A percentile compares a stretch with the other conserved stretches of the same genome.
These are phyloP conservation scores for Hanseniaspora valbyensis DNA, from an alignment of 805 yeast genomes.

Conservation along the genomic window DNA sequence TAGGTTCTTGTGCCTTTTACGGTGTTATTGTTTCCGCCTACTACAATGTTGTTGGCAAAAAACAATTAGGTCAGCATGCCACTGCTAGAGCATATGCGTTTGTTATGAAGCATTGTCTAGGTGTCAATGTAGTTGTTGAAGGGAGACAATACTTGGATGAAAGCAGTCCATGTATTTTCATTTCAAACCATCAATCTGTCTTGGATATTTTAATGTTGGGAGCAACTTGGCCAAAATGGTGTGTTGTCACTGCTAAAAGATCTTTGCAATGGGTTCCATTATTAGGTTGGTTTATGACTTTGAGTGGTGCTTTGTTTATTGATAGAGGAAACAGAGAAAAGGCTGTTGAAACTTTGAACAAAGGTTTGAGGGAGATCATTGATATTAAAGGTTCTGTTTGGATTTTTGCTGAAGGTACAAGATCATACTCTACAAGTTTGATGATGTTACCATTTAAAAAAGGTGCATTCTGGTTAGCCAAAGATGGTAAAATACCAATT, in stretches of 20 bases:
- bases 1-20: constrained; percentile 53
- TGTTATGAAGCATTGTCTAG: constrained; percentile 49
- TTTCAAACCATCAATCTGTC: constrained; percentile 86
- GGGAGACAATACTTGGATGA: constrained; percentile 47
- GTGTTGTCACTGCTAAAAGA: constrained; percentile 86
- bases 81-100: constrained; percentile 75
- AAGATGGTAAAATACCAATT: constrained; percentile 80
- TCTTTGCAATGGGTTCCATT: constrained; percentile 76
- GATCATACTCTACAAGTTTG: constrained; percentile 64
- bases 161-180: constrained; percentile 60
- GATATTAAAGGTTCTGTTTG: constrained; percentile 60
- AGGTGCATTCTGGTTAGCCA: constrained; percentile 96
- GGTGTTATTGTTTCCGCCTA: constrained; percentile 68
- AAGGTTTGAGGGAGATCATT: constrained; percentile 55
- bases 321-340: constrained; percentile 69
- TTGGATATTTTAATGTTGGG: constrained; percentile 77
- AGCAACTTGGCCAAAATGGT: constrained; percentile 71
- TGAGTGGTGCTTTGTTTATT: constrained; percentile 82
- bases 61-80: constrained; percentile 74
- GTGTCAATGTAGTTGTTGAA: constrained; percentile 57
- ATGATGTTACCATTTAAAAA: constrained; percentile 80
- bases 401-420: constrained; percentile 95
- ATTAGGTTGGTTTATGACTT: constrained; percentile 92
- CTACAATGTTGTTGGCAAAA: constrained; percentile 58
- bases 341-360: constrained; percentile 62